These are phyloP conservation scores for Phytophthora brassicae DNA, from an alignment of 352 stramenopile species.

Conservation along the genomic window DNA sequence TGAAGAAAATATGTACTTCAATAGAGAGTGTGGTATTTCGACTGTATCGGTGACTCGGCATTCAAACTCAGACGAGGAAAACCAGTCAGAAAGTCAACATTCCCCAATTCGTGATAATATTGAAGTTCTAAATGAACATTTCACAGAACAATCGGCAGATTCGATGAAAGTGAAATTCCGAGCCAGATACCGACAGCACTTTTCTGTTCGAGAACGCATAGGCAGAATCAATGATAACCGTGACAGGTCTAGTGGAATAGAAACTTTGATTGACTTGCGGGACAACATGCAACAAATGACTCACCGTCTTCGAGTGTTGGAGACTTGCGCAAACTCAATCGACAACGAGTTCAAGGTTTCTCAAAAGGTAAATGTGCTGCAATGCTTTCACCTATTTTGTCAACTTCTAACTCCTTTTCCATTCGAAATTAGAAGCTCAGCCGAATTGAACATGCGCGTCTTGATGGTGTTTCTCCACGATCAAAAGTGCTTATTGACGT, in stretches of 20 bases:
- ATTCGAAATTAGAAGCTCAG: constrained; percentile 11
- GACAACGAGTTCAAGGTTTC: constrained; percentile 62
- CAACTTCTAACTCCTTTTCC: neutral
- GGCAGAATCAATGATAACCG: constrained; percentile 6
- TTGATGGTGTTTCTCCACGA: neutral
- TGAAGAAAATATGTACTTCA: neutral
- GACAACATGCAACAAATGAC: constrained; percentile 57
- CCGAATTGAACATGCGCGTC: constrained; percentile 16
- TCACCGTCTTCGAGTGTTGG: constrained; percentile 45
- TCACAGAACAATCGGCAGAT: neutral
- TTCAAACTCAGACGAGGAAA: constrained; percentile 15
- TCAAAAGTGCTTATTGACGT: constrained; percentile 18
- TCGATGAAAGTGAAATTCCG: constrained; percentile 16
- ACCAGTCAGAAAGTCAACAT: constrained; percentile 17
- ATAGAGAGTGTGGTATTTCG: neutral
- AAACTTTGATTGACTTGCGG: constrained; percentile 37
- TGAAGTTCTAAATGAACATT: constrained; percentile 4
- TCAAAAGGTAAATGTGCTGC: constrained; percentile 35
- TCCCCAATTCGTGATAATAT: constrained; percentile 1
- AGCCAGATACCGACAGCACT: constrained; percentile 22
- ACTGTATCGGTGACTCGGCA: neutral
- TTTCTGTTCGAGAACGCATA: constrained; percentile 3
- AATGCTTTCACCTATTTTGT: neutral
- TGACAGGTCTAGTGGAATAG: constrained; percentile 12
- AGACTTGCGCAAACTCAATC: constrained; percentile 52